Evolutionary conservation across 768 basidiomycete species (phyloP), one percentile per base, ranked within the genome.

Genomic region (Kwoniella heveanensis): DNA sequence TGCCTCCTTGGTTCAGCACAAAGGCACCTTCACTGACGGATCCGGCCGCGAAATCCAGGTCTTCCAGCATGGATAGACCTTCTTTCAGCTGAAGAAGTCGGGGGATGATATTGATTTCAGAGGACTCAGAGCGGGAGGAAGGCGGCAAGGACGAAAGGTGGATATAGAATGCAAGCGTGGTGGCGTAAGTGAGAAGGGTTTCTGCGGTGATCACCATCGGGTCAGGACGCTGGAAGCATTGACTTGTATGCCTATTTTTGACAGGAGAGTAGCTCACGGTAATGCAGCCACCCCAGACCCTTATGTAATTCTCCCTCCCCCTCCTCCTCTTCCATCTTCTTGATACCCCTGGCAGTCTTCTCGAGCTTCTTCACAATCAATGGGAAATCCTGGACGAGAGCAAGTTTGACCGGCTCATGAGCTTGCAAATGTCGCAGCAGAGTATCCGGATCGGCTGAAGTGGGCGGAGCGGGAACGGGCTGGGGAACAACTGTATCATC

Each of bases 101-200:
- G 29, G 83, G 80, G 62, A 91, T 83, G 69, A 92, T 87, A 3
- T 90, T 89, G 74, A 86, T 59, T 85, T 84, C 77, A 46, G 74
- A n/a, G n/a, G n/a, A 63, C 85, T 84, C 76, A 44, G 74, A 64
- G 86, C 84, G 10, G 86, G 88, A 36, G 7, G 85, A 83, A 1
- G 75, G 87, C 87, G 80, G 88, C 85, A 64, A 85, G 2, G 69
- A 65, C 19, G 90, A 86, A n/a, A 98, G 83, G 78, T 93, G 87
- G 44, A 98, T 82, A 81, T 95, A 97, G 82, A 93, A 97, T 0
- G 93, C 90, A 49, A 98, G 87, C 1, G 87, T 88, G 0, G 92
- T 90, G 21, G 90, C 85, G 75, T 98, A 98, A 9, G 93, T 91
- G 37, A 96, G 82, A 1, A 95, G 83, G 0, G 92, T 85, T 83